Percentiles rank a stretch among this genome's conserved stretches.
Evolutionary conservation across 306 rosid genomes (phyloP).

Genomic region (Cajanus cajan): DNA sequence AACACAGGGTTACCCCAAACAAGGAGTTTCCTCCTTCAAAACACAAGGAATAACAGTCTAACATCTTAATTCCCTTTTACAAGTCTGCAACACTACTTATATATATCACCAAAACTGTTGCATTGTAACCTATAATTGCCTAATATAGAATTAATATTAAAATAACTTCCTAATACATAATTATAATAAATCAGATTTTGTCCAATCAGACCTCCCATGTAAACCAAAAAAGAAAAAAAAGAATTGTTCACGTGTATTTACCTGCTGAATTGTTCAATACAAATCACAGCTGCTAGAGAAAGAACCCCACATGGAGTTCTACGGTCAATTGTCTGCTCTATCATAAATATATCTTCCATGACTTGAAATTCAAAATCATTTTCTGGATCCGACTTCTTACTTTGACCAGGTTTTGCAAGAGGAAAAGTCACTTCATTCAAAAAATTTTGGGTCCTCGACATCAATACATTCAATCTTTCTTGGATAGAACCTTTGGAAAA

Average conservation of each 20-base stretch:
- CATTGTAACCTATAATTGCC: background rate
- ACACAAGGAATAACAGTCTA: background rate
- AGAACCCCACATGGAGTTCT: slow-evolving; percentile 69
- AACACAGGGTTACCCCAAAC: background rate
- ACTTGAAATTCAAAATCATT: slow-evolving; percentile 45
- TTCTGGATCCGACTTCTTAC: slow-evolving; percentile 49
- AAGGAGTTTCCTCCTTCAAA: background rate
- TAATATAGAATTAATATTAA: background rate
- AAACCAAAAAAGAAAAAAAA: background rate
- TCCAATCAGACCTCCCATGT: background rate
- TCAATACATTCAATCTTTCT: slow-evolving; percentile 65
- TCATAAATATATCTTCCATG: slow-evolving; percentile 71
- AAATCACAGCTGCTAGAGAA: slow-evolving; percentile 77
- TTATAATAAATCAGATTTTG: background rate
- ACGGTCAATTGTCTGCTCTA: slow-evolving; percentile 71
- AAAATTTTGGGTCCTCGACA: slow-evolving; percentile 74
- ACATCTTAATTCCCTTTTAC: background rate
- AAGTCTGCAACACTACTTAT: background rate
- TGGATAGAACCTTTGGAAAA: slow-evolving; percentile 56
- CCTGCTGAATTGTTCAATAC: slow-evolving; percentile 99
- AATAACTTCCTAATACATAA: background rate
- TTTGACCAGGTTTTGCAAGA: slow-evolving; percentile 58
- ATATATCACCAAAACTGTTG: background rate
- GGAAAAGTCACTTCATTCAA: slow-evolving; percentile 81
- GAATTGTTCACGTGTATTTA: slow-evolving; percentile 35